Evolutionary conservation across 768 basidiomycete genomes (phyloP).

Genomic region (Calocera cornea): DNA sequence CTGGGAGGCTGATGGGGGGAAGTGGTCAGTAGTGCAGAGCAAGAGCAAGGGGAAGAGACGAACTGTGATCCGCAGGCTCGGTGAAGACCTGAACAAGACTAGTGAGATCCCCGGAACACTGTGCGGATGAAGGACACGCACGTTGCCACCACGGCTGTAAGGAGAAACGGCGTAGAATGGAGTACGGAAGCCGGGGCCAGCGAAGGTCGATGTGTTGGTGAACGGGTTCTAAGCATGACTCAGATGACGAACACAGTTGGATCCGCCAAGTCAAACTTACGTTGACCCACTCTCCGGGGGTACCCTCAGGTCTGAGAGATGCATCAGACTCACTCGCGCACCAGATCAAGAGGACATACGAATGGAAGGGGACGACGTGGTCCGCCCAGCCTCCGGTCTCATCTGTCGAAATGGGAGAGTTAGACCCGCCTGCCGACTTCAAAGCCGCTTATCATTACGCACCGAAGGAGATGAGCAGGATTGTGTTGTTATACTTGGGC

Average conservation of each 20-base stretch:
- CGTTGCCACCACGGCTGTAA: conserved; percentile 11
- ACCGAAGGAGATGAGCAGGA: conserved; percentile 11
- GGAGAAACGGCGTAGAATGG: conserved; percentile 12
- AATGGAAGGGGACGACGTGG: background rate
- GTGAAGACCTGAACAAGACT: conserved; percentile 8
- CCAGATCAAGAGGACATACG: background rate
- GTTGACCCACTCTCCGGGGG: conserved; percentile 12
- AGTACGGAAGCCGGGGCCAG: conserved; percentile 14
- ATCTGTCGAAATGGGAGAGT: background rate
- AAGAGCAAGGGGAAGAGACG: background rate
- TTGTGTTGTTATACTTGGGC: conserved; percentile 11
- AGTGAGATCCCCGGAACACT: background rate
- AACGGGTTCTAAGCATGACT: conserved; percentile 5
- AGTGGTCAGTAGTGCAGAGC: background rate
- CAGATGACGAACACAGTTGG: background rate
- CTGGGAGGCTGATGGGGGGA: background rate
- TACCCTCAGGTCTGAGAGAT: conserved; percentile 3
- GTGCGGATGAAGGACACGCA: background rate
- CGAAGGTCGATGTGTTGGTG: conserved; percentile 7
- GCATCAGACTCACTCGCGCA: conserved; percentile 4
- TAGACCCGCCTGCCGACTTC: background rate
- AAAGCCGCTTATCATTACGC: background rate
- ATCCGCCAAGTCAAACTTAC: background rate
- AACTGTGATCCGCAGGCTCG: conserved; percentile 12
- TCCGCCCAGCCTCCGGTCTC: conserved; percentile 14